A percentile compares a stretch with the other conserved stretches of the same genome.
phyloP scores from a whole-genome alignment of 78 protist genomes.

The Pigoraptor vietnamica region DNA sequence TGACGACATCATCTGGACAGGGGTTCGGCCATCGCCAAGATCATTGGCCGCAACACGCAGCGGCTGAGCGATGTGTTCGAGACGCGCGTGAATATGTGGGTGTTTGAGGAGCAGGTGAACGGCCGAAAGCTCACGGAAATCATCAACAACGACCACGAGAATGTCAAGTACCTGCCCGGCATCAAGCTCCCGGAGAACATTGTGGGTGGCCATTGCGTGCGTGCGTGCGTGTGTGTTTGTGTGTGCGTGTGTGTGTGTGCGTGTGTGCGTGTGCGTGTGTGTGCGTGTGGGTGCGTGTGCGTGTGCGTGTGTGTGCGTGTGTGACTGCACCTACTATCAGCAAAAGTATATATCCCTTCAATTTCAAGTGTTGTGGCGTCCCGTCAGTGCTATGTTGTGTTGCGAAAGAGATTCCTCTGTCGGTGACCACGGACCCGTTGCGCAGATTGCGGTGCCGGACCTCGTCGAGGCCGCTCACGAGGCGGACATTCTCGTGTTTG shows the following conservation, averaged over 20 bases:
- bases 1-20: neutral
- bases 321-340: too few species aligned
- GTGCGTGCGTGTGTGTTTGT: neutral
- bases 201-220: neutral
- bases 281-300: too few species aligned
- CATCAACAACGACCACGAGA: constrained; percentile 52
- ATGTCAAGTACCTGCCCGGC: constrained; percentile 62
- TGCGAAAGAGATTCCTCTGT: too few species aligned
- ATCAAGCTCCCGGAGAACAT: constrained; percentile 42
- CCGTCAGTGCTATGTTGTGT: too few species aligned
- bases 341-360: too few species aligned
- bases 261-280: too few species aligned
- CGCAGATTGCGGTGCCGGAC: constrained; percentile 29
- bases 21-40: constrained; percentile 46
- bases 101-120: constrained; percentile 50
- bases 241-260: neutral
- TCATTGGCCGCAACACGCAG: constrained; percentile 38
- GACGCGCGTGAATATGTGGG: constrained; percentile 44
- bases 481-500: constrained; percentile 52
- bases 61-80: constrained; percentile 15
- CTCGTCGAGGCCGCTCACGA: constrained; percentile 24
- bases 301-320: too few species aligned
- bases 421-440: too few species aligned
- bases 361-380: too few species aligned
- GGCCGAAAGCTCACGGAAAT: constrained; percentile 56